These are phyloP conservation scores for Iberis pinnata DNA, from an alignment of 345 rosid genomes.

Conservation along the genomic window DNA sequence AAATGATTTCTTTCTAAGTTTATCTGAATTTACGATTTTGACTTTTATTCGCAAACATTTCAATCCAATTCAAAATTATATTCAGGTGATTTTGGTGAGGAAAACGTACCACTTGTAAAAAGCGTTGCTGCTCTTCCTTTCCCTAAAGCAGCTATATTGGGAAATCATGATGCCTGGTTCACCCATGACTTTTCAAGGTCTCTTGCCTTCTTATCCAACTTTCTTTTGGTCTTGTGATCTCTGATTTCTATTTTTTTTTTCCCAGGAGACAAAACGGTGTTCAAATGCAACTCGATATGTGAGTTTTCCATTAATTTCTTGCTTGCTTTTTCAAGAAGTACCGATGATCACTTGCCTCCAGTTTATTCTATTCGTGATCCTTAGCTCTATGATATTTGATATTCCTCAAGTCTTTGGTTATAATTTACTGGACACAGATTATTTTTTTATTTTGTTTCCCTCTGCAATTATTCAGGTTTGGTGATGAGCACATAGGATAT, in stretches of 20 bases:
- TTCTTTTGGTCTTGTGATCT: not conserved
- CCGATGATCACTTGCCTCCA: not conserved
- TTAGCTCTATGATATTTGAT: slow-evolving; percentile 1
- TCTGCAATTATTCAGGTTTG: slow-evolving; percentile 50
- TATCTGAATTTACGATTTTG: not conserved
- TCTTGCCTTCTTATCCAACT: not conserved
- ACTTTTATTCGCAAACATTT: not conserved
- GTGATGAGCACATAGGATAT: slow-evolving; percentile 72
- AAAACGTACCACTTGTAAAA: slow-evolving; percentile 60
- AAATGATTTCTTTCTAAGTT: not conserved
- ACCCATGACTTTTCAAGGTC: slow-evolving; percentile 44
- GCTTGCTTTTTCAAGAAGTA: not conserved
- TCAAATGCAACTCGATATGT: slow-evolving; percentile 79
- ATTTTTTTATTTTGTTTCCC: not conserved
- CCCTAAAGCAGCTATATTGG: slow-evolving; percentile 70
- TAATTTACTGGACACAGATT: not conserved
- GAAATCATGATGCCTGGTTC: slow-evolving; percentile 85
- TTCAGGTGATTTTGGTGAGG: slow-evolving; percentile 87
- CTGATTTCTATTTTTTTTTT: slow-evolving; percentile 9
- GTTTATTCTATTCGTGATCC: not conserved
- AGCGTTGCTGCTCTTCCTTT: slow-evolving; percentile 52
- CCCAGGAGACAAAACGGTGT: slow-evolving; percentile 54
- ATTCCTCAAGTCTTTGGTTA: not conserved
- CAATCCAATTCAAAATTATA: not conserved
- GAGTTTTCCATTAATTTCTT: slow-evolving; percentile 27